phyloP scores from a whole-genome alignment of 768 basidiomycete species.

The Lentinula guzmanii region DNA sequence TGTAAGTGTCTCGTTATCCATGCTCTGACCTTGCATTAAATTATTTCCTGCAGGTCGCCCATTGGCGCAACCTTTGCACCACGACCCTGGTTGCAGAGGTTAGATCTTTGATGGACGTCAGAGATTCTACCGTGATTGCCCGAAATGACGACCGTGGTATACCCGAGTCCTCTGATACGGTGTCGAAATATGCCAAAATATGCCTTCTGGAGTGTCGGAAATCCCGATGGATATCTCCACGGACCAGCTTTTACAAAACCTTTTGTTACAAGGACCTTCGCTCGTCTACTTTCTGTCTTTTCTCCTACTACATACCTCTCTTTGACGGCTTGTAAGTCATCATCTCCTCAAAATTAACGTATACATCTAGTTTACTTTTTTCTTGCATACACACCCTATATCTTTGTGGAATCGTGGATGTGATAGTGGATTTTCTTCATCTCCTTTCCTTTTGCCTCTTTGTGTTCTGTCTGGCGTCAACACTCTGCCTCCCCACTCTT shows the following conservation, averaged over 20 bases:
- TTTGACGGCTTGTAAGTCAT: background rate
- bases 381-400: constrained; percentile 2
- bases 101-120: constrained; percentile 2
- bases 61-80: background rate
- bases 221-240: background rate
- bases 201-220: constrained; percentile 1
- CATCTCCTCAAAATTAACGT: background rate
- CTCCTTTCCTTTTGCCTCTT: background rate
- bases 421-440: background rate
- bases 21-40: background rate
- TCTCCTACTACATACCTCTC: background rate
- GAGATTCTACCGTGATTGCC: background rate
- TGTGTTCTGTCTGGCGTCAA: background rate
- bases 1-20: background rate
- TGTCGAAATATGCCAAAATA: background rate
- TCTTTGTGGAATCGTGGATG: constrained; percentile 1
- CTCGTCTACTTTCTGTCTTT: constrained; percentile 1
- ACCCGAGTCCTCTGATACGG: background rate
- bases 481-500: constrained; percentile 5
- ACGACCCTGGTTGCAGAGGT: constrained; percentile 6
- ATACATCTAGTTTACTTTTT: constrained; percentile 3
- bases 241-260: background rate
- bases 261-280: background rate
- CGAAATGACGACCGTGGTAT: constrained; percentile 1
- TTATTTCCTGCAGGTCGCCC: background rate